These are phyloP conservation scores for Euphorbia pulcherrima DNA, from an alignment of 345 rosid species.

Conservation along the genomic window DNA sequence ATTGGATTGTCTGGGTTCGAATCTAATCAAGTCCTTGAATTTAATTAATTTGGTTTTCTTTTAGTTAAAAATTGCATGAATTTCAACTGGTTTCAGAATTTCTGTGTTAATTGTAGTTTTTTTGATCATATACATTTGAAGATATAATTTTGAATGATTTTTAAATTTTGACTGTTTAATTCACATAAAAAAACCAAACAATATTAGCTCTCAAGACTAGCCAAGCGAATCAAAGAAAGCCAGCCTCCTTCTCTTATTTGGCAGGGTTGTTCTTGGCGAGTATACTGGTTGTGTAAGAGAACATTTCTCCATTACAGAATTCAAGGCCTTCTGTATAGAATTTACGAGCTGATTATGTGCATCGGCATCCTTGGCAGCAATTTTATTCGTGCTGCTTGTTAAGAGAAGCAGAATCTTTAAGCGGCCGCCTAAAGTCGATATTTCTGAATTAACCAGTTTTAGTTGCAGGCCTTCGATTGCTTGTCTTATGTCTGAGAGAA, in stretches of 20 bases:
- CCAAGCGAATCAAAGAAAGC: slow-evolving; percentile 33
- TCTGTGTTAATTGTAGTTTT: no score
- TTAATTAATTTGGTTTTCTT: no score
- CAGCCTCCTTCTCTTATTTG: slow-evolving; percentile 37
- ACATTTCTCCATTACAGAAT: slow-evolving; percentile 39
- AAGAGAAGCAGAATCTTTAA: slow-evolving; percentile 34
- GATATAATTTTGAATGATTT: no score
- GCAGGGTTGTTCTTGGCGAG: slow-evolving; percentile 24
- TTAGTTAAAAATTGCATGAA: no score
- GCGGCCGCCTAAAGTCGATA: slow-evolving; percentile 41
- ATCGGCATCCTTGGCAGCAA: slow-evolving; percentile 15
- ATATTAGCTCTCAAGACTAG: slow-evolving; percentile 16
- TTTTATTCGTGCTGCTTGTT: slow-evolving; percentile 17
- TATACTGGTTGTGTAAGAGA: slow-evolving; percentile 30
- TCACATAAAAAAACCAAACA: slow-evolving; percentile 6
- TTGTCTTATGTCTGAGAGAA: slow-evolving; percentile 37
- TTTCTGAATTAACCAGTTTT: slow-evolving; percentile 34
- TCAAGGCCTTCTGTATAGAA: slow-evolving; percentile 35
- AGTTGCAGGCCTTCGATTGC: slow-evolving; percentile 37
- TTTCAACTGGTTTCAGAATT: no score
- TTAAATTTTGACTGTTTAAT: no score
- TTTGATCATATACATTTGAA: no score
- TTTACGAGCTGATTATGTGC: slow-evolving; percentile 17
- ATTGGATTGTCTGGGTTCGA: no score
- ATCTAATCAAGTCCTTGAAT: no score